Evolutionary conservation across 768 basidiomycete species (phyloP).

Genomic region (Suillus sp.): DNA sequence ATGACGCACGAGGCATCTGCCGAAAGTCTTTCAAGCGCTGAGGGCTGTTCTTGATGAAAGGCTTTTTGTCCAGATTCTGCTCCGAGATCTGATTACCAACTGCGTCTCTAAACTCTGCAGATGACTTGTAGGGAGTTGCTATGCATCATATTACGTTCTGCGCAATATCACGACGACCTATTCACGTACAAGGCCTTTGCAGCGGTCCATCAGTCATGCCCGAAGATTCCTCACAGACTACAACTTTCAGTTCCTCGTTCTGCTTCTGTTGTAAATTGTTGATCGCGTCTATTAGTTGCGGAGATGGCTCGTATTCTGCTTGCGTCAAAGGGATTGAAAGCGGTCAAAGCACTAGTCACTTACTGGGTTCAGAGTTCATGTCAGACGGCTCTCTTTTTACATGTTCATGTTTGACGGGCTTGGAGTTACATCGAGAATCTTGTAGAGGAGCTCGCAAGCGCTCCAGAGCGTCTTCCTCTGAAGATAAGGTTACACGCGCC

Average conservation of each 20-base stretch:
- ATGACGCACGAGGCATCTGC: neutral
- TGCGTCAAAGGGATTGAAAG: neutral
- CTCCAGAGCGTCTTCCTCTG: slow-evolving; percentile 29
- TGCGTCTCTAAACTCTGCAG: slow-evolving; percentile 17
- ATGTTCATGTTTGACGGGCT: slow-evolving; percentile 16
- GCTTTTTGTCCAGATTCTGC: slow-evolving; percentile 1
- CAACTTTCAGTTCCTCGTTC: neutral
- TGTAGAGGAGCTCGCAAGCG: slow-evolving; percentile 16
- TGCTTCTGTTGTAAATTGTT: neutral
- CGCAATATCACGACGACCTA: neutral
- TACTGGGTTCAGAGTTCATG: neutral
- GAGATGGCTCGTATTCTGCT: slow-evolving; percentile 20
- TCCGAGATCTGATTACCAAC: slow-evolving; percentile 1
- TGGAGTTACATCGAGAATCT: slow-evolving; percentile 13
- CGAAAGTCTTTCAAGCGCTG: neutral
- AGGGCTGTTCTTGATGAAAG: neutral
- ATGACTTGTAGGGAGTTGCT: slow-evolving; percentile 14
- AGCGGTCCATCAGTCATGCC: neutral
- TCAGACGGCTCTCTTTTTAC: slow-evolving; percentile 14
- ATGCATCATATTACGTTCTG: neutral
- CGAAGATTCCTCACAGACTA: neutral
- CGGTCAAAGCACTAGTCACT: neutral
- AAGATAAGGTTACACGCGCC: neutral
- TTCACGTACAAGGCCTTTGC: slow-evolving; percentile 5
- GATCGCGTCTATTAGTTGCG: slow-evolving; percentile 20